Percentiles rank a stretch among this genome's conserved stretches.
Conservation (phyloP, 2,329 filamentous ascomycete genomes). For the Trichoderma semiorbis region DNA sequence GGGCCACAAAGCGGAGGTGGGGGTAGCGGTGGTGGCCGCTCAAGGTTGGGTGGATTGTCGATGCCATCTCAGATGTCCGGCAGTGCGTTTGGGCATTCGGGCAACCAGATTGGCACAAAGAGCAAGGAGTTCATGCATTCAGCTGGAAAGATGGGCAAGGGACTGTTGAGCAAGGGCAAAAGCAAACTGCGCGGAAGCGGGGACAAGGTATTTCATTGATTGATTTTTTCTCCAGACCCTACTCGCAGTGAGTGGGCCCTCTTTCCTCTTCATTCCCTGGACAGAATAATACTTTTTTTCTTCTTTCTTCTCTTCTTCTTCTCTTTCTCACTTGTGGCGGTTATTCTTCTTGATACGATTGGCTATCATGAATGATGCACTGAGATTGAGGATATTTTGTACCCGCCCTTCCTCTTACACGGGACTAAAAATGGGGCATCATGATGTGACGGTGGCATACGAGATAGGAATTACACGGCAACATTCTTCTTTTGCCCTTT, state of each 20-base stretch:
- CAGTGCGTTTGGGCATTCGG: slow-evolving; percentile 50
- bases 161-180: slow-evolving; percentile 84
- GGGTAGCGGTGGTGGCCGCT: slow-evolving; percentile 27
- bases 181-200: slow-evolving; percentile 71
- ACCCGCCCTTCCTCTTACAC: slow-evolving; percentile 26
- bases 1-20: slow-evolving; percentile 27
- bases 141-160: slow-evolving; percentile 86
- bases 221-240: slow-evolving; percentile 31
- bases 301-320: slow-evolving; percentile 14
- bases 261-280: slow-evolving; percentile 25
- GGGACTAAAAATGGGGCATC: slow-evolving; percentile 30
- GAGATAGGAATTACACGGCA: slow-evolving; percentile 43
- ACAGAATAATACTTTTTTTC: slow-evolving; percentile 24
- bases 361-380: slow-evolving; percentile 25
- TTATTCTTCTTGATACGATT: slow-evolving; percentile 14
- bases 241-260: slow-evolving; percentile 22
- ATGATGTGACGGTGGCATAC: slow-evolving; percentile 35
- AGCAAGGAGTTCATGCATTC: slow-evolving; percentile 86
- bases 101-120: slow-evolving; percentile 70
- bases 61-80: slow-evolving; percentile 40
- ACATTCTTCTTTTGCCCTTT: slow-evolving; percentile 24
- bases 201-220: slow-evolving; percentile 85
- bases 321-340: slow-evolving; percentile 20
- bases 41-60: slow-evolving; percentile 33
- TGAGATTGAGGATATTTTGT: slow-evolving; percentile 23